Percentiles rank a stretch among this genome's conserved stretches.
phyloP scores from a whole-genome alignment of 2,329 filamentous ascomycete species.

The Alternaria solani region DNA sequence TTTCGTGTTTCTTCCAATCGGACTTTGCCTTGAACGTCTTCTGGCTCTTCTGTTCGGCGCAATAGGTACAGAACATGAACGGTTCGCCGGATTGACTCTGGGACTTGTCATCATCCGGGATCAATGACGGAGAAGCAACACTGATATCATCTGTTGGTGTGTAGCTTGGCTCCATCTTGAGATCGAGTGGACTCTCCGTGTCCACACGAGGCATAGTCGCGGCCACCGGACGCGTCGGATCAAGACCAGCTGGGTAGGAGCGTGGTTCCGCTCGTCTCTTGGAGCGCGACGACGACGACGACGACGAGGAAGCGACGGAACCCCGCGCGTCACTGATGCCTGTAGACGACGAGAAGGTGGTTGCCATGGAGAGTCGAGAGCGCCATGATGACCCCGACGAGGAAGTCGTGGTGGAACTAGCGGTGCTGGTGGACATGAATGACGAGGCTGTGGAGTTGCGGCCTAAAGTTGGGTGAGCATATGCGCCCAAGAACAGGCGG shows the following conservation, averaged over 20 bases:
- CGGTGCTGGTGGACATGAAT: constrained; percentile 42
- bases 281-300: constrained; percentile 44
- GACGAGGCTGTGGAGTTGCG: constrained; percentile 47
- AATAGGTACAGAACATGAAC: constrained; percentile 51
- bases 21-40: constrained; percentile 52
- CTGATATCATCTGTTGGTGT: constrained; percentile 46
- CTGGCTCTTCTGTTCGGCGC: constrained; percentile 44
- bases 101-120: constrained; percentile 32
- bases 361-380: constrained; percentile 45
- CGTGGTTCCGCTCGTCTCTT: constrained; percentile 43
- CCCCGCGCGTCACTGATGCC: constrained; percentile 39
- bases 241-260: constrained; percentile 45
- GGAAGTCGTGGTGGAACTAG: constrained; percentile 38
- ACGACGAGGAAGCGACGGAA: constrained; percentile 42
- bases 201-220: constrained; percentile 44
- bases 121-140: constrained; percentile 35
- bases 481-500: neutral
- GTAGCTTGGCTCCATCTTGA: constrained; percentile 38
- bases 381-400: constrained; percentile 45
- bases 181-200: constrained; percentile 41
- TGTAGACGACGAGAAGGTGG: constrained; percentile 43
- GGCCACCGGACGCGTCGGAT: constrained; percentile 44
- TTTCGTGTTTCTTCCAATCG: constrained; percentile 52
- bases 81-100: constrained; percentile 41
- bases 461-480: constrained; percentile 37